Conservation (phyloP, 2,329 filamentous ascomycete species). For the Tolypocladium tropicale region DNA sequence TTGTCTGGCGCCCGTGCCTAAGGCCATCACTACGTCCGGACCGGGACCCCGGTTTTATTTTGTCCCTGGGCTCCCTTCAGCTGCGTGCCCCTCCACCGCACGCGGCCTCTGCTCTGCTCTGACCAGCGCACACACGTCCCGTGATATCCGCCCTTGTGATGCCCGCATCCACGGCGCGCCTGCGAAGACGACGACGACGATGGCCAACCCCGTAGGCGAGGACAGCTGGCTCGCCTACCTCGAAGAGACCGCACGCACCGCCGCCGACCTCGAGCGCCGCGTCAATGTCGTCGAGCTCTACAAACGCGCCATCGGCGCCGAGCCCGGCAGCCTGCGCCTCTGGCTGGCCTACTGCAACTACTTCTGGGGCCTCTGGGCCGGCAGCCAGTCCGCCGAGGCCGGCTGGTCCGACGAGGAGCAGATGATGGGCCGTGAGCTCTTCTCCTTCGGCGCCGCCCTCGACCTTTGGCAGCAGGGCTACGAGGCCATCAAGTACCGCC, state of each 20-base stretch:
- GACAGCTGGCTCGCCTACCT: constrained; percentile 69
- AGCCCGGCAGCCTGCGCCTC: constrained; percentile 62
- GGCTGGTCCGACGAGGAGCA: constrained; percentile 59
- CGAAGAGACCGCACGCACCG: constrained; percentile 55
- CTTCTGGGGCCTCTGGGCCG: constrained; percentile 60
- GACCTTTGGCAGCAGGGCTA: constrained; percentile 64
- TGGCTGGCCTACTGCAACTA: constrained; percentile 75
- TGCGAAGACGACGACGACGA: constrained; percentile 16
- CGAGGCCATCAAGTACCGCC: constrained; percentile 59
- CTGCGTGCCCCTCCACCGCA: background rate
- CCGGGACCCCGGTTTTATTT: background rate
- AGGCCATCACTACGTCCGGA: background rate
- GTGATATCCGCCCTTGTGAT: background rate
- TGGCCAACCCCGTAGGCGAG: constrained; percentile 58
- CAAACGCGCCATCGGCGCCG: constrained; percentile 57
- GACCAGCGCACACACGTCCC: no score
- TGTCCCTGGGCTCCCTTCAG: background rate
- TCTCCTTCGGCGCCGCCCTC: constrained; percentile 56
- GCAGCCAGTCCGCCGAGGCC: constrained; percentile 44
- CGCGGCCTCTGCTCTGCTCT: background rate
- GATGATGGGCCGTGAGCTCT: constrained; percentile 58
- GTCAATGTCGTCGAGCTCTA: constrained; percentile 63
- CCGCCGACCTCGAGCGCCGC: constrained; percentile 54
- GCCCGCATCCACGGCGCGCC: background rate
- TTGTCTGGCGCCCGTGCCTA: no score